A percentile compares a stretch with the other conserved stretches of the same genome.
Evolutionary conservation across 352 stramenopile species (phyloP).

Genomic region (Peronosclerospora sorghi): DNA sequence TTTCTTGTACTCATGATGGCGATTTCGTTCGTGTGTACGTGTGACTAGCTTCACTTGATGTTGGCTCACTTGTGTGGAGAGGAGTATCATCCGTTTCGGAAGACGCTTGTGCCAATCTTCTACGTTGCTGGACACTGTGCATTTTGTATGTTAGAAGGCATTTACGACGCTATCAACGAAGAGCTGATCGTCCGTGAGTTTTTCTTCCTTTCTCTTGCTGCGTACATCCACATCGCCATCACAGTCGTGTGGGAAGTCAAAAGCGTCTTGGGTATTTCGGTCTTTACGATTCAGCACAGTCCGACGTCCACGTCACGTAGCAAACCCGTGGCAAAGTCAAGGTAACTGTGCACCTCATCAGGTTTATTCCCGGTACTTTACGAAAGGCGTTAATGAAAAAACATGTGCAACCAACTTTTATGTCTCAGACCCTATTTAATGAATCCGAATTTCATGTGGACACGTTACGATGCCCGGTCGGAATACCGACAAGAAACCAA

Average conservation of each 20-base stretch:
- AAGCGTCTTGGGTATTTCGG: conserved; percentile 65
- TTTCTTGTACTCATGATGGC: background rate
- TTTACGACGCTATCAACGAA: conserved; percentile 78
- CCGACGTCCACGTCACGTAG: conserved; percentile 13
- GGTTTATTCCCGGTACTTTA: too few species aligned
- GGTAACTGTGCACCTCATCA: conserved; percentile 7
- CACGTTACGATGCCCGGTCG: too few species aligned
- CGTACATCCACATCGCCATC: conserved; percentile 82
- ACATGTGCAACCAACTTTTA: too few species aligned
- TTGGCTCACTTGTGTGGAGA: conserved; percentile 77
- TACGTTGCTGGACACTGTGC: conserved; percentile 76
- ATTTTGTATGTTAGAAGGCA: conserved; percentile 74
- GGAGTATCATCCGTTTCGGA: conserved; percentile 84
- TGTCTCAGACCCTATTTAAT: too few species aligned
- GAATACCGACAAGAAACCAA: too few species aligned
- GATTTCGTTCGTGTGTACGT: background rate
- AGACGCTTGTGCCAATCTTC: conserved; percentile 85
- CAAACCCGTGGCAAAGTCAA: conserved; percentile 19
- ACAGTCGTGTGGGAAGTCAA: conserved; percentile 83
- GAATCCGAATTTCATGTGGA: too few species aligned
- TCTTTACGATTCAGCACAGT: conserved; percentile 60
- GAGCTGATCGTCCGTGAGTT: conserved; percentile 78
- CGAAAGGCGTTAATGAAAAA: too few species aligned
- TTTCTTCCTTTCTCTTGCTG: conserved; percentile 77
- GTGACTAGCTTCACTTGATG: conserved; percentile 71